A percentile compares a stretch with the other conserved stretches of the same genome.
These are phyloP conservation scores for Stachybotrys elegans DNA, from an alignment of 2,329 filamentous ascomycete genomes.

Conservation along the genomic window DNA sequence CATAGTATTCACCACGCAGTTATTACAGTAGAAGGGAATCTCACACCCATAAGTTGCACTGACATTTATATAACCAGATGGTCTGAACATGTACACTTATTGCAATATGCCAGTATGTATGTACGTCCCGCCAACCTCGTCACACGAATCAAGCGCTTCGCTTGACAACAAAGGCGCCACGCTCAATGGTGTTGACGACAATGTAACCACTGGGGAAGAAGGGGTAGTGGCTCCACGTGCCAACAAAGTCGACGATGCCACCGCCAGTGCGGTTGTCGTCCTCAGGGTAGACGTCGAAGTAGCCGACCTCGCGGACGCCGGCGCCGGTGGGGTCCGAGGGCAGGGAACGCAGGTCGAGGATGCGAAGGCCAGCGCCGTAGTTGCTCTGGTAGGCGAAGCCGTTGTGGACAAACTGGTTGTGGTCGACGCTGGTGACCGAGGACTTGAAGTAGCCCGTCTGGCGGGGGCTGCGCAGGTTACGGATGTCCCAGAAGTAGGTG, in stretches of 20 bases:
- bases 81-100: too few relatives aligned
- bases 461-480: constrained; percentile 32
- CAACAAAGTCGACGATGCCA: constrained; percentile 30
- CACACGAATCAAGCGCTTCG: too few relatives aligned
- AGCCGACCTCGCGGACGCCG: constrained; percentile 36
- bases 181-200: constrained; percentile 37
- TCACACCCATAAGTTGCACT: too few relatives aligned
- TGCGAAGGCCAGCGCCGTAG: constrained; percentile 37
- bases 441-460: constrained; percentile 36
- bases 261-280: constrained; percentile 34
- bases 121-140: too few relatives aligned
- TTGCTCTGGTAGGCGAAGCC: constrained; percentile 39
- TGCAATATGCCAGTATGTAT: too few relatives aligned
- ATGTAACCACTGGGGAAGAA: constrained; percentile 36
- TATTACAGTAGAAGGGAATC: too few relatives aligned
- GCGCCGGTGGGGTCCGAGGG: constrained; percentile 29
- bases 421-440: constrained; percentile 32
- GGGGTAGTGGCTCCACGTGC: constrained; percentile 40
- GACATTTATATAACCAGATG: too few relatives aligned
- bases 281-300: constrained; percentile 43
- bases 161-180: constrained; percentile 34
- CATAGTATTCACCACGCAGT: too few relatives aligned
- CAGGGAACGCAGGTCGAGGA: constrained; percentile 26
- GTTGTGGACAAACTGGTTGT: constrained; percentile 36
- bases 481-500: constrained; percentile 45